A percentile compares a stretch with the other conserved stretches of the same genome.
Conservation (phyloP, 139 green algal genomes). For the Eudorina sp. region DNA sequence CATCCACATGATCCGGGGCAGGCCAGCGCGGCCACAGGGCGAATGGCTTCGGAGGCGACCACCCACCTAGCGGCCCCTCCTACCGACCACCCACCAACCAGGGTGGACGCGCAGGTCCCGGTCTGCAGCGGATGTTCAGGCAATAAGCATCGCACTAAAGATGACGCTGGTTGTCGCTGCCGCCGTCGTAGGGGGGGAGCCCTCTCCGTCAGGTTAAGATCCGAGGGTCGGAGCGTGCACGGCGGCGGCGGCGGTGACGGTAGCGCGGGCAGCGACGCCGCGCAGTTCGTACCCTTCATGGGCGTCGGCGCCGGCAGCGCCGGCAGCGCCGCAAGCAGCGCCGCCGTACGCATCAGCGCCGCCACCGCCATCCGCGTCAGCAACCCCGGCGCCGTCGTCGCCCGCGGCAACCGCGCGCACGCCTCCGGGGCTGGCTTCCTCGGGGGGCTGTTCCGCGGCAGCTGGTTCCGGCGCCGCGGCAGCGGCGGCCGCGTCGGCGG, state of each 20-base stretch:
- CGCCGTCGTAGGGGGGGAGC: no score
- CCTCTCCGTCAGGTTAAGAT: conserved; percentile 12
- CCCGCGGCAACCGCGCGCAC: not conserved
- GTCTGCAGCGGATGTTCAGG: no score
- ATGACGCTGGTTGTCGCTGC: no score
- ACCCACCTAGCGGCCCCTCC: not conserved
- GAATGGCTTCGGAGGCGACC: no score
- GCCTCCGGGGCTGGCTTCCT: not conserved
- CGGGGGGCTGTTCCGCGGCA: no score
- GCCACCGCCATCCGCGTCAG: not conserved
- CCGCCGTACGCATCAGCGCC: not conserved
- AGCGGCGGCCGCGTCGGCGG: not conserved
- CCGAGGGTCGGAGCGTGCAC: not conserved
- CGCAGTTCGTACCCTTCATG: no score
- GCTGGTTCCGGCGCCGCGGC: not conserved
- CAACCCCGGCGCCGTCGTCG: not conserved
- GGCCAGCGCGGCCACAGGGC: no score
- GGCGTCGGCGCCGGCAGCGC: not conserved
- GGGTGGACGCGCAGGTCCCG: no score
- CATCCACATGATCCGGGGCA: no score
- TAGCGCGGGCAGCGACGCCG: not conserved
- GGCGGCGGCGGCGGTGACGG: not conserved
- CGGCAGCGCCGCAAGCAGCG: not conserved
- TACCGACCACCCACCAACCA: not conserved
- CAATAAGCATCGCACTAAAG: no score